phyloP scores from a whole-genome alignment of 2,329 filamentous ascomycete species.

The Penicillium aurantiogriseum region DNA sequence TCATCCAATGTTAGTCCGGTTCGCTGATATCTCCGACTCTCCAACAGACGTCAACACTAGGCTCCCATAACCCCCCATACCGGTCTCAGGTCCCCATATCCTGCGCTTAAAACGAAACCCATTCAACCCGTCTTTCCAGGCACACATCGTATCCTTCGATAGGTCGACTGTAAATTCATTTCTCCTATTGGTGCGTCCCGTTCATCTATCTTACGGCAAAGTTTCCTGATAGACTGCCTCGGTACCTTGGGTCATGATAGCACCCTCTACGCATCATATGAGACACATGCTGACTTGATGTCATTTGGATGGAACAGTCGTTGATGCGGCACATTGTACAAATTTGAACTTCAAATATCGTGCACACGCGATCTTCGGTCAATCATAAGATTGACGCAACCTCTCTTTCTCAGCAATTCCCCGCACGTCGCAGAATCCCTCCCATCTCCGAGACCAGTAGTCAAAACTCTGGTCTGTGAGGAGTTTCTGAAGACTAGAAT shows the following conservation, averaged over 20 bases:
- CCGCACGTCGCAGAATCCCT: neutral
- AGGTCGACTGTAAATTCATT: slow-evolving; percentile 12
- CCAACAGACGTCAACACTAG: slow-evolving; percentile 12
- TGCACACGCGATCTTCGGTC: slow-evolving; percentile 1
- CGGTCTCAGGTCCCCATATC: slow-evolving; percentile 23
- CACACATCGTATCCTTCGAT: slow-evolving; percentile 2
- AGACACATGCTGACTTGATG: slow-evolving; percentile 28
- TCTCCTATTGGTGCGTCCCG: slow-evolving; percentile 20
- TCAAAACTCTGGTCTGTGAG: slow-evolving; percentile 8
- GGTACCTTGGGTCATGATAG: slow-evolving; percentile 22
- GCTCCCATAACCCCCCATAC: slow-evolving; percentile 14
- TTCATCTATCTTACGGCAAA: slow-evolving; percentile 15
- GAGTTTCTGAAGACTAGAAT: slow-evolving; percentile 24
- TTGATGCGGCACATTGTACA: slow-evolving; percentile 19
- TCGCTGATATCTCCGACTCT: slow-evolving; percentile 7
- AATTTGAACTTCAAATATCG: slow-evolving; percentile 1
- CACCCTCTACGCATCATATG: slow-evolving; percentile 16
- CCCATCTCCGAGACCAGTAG: slow-evolving; percentile 1
- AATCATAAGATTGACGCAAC: slow-evolving; percentile 5
- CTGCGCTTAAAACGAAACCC: slow-evolving; percentile 6
- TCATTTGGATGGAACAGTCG: slow-evolving; percentile 21
- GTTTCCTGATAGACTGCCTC: slow-evolving; percentile 22
- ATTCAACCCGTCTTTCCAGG: neutral
- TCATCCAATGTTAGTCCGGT: neutral
- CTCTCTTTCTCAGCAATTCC: slow-evolving; percentile 4